Evolutionary conservation across 1,284 basidiomycete species (phyloP), one percentile per base, ranked within the genome.

Genomic region (Puccinia triticina): DNA sequence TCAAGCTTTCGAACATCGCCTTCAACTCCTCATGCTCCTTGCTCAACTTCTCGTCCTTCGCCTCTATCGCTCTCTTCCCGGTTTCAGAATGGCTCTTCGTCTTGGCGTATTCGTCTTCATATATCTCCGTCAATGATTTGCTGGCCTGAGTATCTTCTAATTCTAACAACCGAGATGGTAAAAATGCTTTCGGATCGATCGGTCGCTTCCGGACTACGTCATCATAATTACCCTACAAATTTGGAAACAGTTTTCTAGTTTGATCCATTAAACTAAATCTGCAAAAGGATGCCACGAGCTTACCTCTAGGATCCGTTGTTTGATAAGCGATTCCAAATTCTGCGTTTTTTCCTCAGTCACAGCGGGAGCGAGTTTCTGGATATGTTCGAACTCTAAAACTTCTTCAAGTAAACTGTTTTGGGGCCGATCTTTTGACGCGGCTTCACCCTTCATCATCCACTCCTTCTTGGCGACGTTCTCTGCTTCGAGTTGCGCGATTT

Each of bases 401-500:
- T 98, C 93, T 87, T 95, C 94, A 18, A 99, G 90, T 23, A 98
- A 89, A 34, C 94, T 94, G 88, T 99, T 96, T 86, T 94, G 91
- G 0, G 97, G 96, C 77, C 97, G 91, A 61, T 92, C 88, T 55
- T 92, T 90, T 8, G 93, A 91, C 16, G 90, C 91, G 16, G 94
- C 94, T 88, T 99, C 97, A 69, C 97, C 96, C 89, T 94, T 91
- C 50, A 98, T 89, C 8, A 92, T 92, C 97, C 97, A 99, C 84
- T 98, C 96, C 85, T 90, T 90, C 50, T 89, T 88, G 8, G 88
- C 89, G 37, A 90, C 88, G 67, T 90, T 90, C 85, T 90, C 88
- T 37, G 86, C 85, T 84, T 91, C 90, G 37, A 90, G 88, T 74
- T 88, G 86, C 12, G 88, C 88, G 80, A 91, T 91, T 84, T 90